These are phyloP conservation scores for Coemansia sp. DNA, from an alignment of 192 early-diverging fungal genomes.

Conservation along the genomic window DNA sequence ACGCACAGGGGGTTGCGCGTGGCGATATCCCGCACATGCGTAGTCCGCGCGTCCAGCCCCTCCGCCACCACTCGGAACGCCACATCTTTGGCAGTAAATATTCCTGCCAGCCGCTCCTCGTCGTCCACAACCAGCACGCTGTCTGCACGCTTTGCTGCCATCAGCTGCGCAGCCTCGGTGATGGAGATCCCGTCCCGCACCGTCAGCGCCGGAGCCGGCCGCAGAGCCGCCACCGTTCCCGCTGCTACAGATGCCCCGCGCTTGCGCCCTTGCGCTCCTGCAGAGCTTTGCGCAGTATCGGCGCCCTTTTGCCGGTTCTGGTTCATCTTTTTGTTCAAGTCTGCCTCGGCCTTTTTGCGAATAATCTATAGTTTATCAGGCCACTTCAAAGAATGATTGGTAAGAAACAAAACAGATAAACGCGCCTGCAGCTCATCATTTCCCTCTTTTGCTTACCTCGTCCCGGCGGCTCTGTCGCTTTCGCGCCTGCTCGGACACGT, in stretches of 20 bases:
- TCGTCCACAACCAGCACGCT: conserved; percentile 93
- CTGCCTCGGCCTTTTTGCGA: conserved; percentile 72
- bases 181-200: conserved; percentile 74
- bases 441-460: conserved; percentile 28
- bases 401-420: no score
- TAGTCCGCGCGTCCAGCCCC: conserved; percentile 61
- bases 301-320: conserved; percentile 37
- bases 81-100: conserved; percentile 98
- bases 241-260: conserved; percentile 24
- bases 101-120: conserved; percentile 87
- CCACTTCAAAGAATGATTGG: no score
- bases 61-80: conserved; percentile 92
- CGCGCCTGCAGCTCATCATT: neutral
- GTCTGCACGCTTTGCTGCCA: conserved; percentile 97
- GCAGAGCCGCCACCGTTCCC: conserved; percentile 88
- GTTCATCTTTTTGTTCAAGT: conserved; percentile 63
- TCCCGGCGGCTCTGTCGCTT: conserved; percentile 48
- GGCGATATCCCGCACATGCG: conserved; percentile 82
- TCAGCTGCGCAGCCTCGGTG: conserved; percentile 83
- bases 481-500: conserved; percentile 44
- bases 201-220: conserved; percentile 82
- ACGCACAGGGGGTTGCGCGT: conserved; percentile 90
- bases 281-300: conserved; percentile 22
- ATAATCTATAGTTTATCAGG: conserved; percentile 54
- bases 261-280: conserved; percentile 23